phyloP scores from a whole-genome alignment of 352 stramenopile species.

The Phytopythium ostracodes region DNA sequence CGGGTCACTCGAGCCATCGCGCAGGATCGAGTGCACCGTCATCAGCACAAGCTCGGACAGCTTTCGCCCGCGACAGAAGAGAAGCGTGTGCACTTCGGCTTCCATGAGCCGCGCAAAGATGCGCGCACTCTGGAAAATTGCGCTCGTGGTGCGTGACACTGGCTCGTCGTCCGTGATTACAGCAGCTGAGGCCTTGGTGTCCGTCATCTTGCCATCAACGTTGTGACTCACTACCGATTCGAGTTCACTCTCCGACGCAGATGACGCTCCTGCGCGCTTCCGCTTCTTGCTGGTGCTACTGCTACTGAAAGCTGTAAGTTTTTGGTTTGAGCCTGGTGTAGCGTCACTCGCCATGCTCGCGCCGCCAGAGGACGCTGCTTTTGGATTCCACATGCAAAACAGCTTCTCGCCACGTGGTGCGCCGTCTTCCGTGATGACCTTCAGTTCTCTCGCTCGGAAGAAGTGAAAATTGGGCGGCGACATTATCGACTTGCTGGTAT shows the following conservation, averaged over 20 bases:
- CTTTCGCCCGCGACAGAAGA: constrained; percentile 95
- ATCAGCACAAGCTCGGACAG: constrained; percentile 92
- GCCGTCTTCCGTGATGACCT: constrained; percentile 87
- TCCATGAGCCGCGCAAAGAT: constrained; percentile 92
- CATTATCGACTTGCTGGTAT: neutral
- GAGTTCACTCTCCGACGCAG: neutral
- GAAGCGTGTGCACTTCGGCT: constrained; percentile 88
- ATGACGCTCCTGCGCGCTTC: constrained; percentile 18
- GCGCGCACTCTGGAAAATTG: constrained; percentile 89
- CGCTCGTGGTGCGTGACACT: constrained; percentile 32
- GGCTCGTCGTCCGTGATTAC: constrained; percentile 7
- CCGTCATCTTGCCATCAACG: neutral
- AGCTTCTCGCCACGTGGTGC: constrained; percentile 89
- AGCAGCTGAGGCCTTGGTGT: too few species aligned
- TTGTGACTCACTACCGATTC: neutral
- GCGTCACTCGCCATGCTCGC: neutral
- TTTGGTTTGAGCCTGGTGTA: neutral
- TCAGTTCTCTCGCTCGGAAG: constrained; percentile 45
- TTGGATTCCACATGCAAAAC: constrained; percentile 96
- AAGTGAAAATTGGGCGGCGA: constrained; percentile 50
- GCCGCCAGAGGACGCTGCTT: constrained; percentile 14
- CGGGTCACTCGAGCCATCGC: constrained; percentile 9
- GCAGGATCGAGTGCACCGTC: constrained; percentile 72
- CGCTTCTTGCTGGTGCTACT: constrained; percentile 1
- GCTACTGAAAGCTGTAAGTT: too few species aligned